phyloP scores from a whole-genome alignment of 169 alveolate genomes.

The Plasmodium vinckei region DNA sequence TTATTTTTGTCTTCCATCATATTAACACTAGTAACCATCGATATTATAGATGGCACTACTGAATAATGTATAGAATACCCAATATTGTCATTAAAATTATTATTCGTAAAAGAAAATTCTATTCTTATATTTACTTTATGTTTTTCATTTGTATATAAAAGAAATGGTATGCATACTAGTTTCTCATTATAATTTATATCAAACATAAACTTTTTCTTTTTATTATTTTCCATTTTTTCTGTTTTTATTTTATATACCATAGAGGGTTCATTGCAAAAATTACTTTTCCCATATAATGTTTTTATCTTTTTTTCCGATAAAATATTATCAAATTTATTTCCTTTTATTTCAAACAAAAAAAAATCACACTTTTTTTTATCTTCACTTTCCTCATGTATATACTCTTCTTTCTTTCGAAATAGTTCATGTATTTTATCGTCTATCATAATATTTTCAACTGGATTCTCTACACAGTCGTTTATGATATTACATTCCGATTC shows the following conservation, averaged over 20 bases:
- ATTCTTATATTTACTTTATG: constrained; percentile 29
- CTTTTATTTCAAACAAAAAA: constrained; percentile 45
- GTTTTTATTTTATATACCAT: constrained; percentile 37
- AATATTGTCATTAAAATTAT: constrained; percentile 14
- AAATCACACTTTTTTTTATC: constrained; percentile 1
- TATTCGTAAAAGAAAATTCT: constrained; percentile 41
- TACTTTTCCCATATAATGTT: constrained; percentile 41
- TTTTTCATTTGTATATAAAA: constrained; percentile 20
- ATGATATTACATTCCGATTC: not conserved
- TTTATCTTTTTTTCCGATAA: not conserved
- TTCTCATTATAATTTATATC: constrained; percentile 17
- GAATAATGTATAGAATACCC: constrained; percentile 7
- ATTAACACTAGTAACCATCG: constrained; percentile 33
- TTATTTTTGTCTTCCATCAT: not conserved
- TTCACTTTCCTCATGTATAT: not conserved
- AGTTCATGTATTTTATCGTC: constrained; percentile 16
- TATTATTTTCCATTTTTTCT: not conserved
- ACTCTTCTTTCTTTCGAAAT: not conserved
- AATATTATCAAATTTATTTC: not conserved
- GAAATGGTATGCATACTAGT: constrained; percentile 52
- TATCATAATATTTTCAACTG: constrained; percentile 5
- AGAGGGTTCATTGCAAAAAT: constrained; percentile 43
- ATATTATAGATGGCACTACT: constrained; percentile 38
- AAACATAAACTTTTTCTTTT: constrained; percentile 25
- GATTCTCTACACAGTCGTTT: not conserved